Conservation (phyloP, 495 filamentous ascomycete species). For the Evernia prunastri region DNA sequence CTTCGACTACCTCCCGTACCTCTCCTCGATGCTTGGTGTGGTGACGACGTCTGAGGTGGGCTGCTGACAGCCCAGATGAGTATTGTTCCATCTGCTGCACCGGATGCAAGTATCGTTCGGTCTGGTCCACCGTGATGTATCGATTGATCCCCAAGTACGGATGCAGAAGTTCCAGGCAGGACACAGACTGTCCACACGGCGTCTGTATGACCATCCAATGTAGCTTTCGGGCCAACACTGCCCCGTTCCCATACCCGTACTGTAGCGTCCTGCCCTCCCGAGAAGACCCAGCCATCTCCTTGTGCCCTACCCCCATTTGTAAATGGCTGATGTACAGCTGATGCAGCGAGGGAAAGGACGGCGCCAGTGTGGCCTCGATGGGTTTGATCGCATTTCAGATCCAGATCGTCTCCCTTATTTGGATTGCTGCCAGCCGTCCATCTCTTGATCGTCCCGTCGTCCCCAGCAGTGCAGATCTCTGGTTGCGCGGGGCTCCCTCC, state of each 20-base stretch:
- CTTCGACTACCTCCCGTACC: constrained; percentile 71
- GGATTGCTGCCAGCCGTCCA: constrained; percentile 58
- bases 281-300: constrained; percentile 96
- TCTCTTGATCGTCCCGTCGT: constrained; percentile 90
- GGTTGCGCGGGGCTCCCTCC: constrained; percentile 91
- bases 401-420: constrained; percentile 60
- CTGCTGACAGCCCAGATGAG: constrained; percentile 92
- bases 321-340: constrained; percentile 75
- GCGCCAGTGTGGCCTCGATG: constrained; percentile 86
- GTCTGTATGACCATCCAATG: constrained; percentile 88
- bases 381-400: constrained; percentile 88
- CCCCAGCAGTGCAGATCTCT: constrained; percentile 92
- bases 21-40: constrained; percentile 62
- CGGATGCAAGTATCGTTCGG: constrained; percentile 82
- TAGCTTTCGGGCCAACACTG: constrained; percentile 90
- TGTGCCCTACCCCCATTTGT: constrained; percentile 76
- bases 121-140: constrained; percentile 69
- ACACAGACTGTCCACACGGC: constrained; percentile 94
- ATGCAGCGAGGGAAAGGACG: constrained; percentile 82
- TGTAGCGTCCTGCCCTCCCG: constrained; percentile 88
- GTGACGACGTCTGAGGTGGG: constrained; percentile 76
- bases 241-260: constrained; percentile 93
- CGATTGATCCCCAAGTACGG: constrained; percentile 65
- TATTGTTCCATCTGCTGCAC: constrained; percentile 83
- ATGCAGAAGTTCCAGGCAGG: constrained; percentile 73